Conservation (phyloP, 176 grass and related monocot species). For the Elymus sibiricus region DNA sequence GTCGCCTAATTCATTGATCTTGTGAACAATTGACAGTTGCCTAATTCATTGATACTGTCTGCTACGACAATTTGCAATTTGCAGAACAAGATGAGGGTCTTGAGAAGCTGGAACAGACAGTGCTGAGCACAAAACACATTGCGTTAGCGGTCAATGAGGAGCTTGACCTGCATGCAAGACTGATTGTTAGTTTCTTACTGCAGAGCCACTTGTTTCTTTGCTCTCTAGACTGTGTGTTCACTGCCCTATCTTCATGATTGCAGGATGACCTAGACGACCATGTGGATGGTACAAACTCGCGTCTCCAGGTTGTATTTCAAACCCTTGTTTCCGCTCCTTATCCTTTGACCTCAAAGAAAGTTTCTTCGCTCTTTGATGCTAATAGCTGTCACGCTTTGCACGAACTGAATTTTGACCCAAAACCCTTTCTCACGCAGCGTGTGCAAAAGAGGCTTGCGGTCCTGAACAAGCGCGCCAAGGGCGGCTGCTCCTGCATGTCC, state of each 20-base stretch:
- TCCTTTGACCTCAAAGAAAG: background rate
- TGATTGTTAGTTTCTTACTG: conserved; percentile 54
- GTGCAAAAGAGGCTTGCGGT: conserved; percentile 60
- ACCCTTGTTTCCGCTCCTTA: background rate
- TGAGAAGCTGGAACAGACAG: conserved; percentile 71
- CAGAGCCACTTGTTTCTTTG: background rate
- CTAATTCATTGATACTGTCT: background rate
- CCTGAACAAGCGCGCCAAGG: conserved; percentile 64
- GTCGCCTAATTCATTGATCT: background rate
- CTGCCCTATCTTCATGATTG: conserved; percentile 1
- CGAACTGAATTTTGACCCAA: background rate
- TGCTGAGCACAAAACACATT: conserved; percentile 78
- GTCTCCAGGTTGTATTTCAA: conserved; percentile 50
- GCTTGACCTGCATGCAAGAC: conserved; percentile 58
- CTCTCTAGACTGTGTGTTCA: background rate
- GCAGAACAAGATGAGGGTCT: conserved; percentile 81
- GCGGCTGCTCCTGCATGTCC: conserved; percentile 58
- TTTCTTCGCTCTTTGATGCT: background rate
- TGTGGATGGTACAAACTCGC: conserved; percentile 55
- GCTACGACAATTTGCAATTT: conserved; percentile 9
- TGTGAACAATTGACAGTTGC: too few species aligned
- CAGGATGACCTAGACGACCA: conserved; percentile 55
- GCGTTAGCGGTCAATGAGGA: conserved; percentile 81
- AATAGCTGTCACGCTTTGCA: background rate
- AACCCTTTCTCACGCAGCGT: conserved; percentile 31